These are phyloP conservation scores for Populus nigra DNA, from an alignment of 345 rosid genomes.

Conservation along the genomic window DNA sequence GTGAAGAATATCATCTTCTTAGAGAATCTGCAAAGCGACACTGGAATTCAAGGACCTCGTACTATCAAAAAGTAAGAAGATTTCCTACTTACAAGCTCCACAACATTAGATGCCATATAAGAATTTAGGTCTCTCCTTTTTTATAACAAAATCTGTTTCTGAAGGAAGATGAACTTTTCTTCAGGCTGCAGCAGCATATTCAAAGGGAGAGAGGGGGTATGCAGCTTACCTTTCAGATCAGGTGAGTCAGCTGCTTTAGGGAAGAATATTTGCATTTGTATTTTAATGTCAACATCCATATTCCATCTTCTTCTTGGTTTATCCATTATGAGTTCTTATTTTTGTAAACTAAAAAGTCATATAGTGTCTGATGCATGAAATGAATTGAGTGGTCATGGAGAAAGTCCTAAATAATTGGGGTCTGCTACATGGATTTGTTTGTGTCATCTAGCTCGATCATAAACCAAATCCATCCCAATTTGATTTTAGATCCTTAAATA, in stretches of 20 bases:
- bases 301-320: not conserved
- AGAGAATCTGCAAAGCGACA: constrained; percentile 63
- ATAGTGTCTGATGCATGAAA: not conserved
- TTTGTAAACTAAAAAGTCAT: not conserved
- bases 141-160: not conserved
- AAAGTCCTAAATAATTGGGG: not conserved
- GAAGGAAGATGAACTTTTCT: constrained; percentile 13
- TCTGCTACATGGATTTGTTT: too few relatives aligned
- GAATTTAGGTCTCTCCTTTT: not conserved
- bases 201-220: constrained; percentile 57
- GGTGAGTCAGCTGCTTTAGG: constrained; percentile 39
- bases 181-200: constrained; percentile 81
- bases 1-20: constrained; percentile 55
- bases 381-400: too few relatives aligned
- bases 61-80: constrained; percentile 59
- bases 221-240: constrained; percentile 82
- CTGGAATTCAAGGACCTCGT: constrained; percentile 62
- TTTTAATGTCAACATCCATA: not conserved
- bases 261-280: not conserved
- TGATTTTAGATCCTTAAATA: too few relatives aligned
- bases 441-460: too few relatives aligned
- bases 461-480: too few relatives aligned
- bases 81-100: too few relatives aligned
- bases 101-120: too few relatives aligned
- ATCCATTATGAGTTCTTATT: not conserved